Conservation (phyloP, 2,329 filamentous ascomycete genomes). For the Aspergillus tamarii region DNA sequence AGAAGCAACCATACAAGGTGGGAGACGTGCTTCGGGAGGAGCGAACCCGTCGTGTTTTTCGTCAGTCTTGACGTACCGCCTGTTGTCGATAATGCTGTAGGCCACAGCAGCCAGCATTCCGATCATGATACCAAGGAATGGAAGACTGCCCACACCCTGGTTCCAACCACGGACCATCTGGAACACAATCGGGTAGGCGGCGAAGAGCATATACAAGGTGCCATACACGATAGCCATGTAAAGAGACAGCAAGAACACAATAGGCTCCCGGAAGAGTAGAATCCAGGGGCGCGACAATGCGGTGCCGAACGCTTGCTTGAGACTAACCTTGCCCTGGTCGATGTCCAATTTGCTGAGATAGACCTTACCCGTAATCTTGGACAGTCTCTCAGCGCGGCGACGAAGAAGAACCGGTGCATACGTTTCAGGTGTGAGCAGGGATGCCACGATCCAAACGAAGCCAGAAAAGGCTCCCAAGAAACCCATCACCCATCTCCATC, state of each 20-base stretch:
- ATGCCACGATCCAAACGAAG: constrained; percentile 53
- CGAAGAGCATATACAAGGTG: constrained; percentile 57
- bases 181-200: constrained; percentile 56
- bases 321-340: constrained; percentile 47
- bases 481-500: constrained; percentile 72
- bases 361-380: constrained; percentile 54
- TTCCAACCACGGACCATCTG: constrained; percentile 50
- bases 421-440: constrained; percentile 38
- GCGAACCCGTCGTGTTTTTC: constrained; percentile 58
- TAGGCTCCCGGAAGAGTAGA: constrained; percentile 54
- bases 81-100: constrained; percentile 48
- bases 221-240: constrained; percentile 58
- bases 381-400: constrained; percentile 52
- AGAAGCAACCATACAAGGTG: constrained; percentile 53
- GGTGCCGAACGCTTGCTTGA: constrained; percentile 47
- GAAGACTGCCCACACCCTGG: constrained; percentile 51
- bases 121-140: constrained; percentile 54
- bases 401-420: constrained; percentile 57
- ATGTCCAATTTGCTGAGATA: constrained; percentile 47
- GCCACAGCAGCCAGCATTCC: constrained; percentile 44
- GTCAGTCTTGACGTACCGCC: constrained; percentile 44
- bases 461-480: constrained; percentile 67
- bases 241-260: constrained; percentile 53
- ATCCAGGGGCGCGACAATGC: constrained; percentile 55
- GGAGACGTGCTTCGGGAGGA: constrained; percentile 62